Evolutionary conservation across 1,284 basidiomycete genomes (phyloP).

Genomic region (Puccinia coronata): DNA sequence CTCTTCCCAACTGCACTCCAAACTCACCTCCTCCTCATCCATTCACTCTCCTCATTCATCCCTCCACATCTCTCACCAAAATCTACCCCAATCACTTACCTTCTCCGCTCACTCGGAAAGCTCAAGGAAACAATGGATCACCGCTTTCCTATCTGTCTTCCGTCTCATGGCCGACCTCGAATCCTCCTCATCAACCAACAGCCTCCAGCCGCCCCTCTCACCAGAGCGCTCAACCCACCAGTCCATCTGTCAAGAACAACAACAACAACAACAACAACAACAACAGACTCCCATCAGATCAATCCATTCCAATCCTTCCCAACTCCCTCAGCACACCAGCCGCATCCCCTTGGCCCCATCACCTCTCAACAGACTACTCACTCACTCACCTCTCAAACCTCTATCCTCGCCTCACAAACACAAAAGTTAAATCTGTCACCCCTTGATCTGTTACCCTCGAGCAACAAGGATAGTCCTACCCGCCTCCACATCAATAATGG

Average conservation of each 20-base stretch:
- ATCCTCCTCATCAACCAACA: background rate
- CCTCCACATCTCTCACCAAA: background rate
- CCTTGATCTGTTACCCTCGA: background rate
- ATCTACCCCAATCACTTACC: slow-evolving; percentile 13
- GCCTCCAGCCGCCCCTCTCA: background rate
- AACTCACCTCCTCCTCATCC: slow-evolving; percentile 11
- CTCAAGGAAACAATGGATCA: slow-evolving; percentile 9
- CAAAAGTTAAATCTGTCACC: background rate
- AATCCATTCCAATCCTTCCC: background rate
- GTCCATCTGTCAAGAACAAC: background rate
- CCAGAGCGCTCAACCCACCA: background rate
- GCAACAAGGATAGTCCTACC: background rate
- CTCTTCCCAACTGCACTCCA: background rate
- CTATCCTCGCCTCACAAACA: background rate
- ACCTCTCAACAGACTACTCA: background rate
- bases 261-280: background rate
- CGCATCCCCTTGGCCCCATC: slow-evolving; percentile 18
- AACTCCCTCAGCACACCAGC: slow-evolving; percentile 7
- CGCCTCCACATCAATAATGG: background rate
- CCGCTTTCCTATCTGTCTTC: slow-evolving; percentile 2
- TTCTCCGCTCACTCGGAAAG: slow-evolving; percentile 5
- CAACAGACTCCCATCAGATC: slow-evolving; percentile 20
- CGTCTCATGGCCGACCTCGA: slow-evolving; percentile 20
- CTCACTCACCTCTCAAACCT: background rate
- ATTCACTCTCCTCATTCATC: background rate